Evolutionary conservation across 805 yeast genomes (phyloP), one percentile per base, ranked within the genome.

Genomic region (Kluyveromyces siamensis): DNA sequence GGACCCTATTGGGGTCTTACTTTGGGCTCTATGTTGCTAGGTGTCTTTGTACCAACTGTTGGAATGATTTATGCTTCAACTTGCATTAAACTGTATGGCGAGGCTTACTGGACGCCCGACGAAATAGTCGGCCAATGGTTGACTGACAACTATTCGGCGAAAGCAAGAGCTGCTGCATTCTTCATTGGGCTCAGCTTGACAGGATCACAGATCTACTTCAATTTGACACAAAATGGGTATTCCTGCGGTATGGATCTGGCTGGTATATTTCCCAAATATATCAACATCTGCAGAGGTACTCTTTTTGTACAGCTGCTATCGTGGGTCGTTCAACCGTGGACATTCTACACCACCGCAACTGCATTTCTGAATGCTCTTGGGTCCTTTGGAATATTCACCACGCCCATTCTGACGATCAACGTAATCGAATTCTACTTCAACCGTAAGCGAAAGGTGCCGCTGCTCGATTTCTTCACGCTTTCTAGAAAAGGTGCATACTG

Each of bases 191-290:
- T 66, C 1, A 53, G 63, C 2, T 68, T 68, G 47, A 41, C 63
- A 21, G 50, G 56, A 8, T 65, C 69, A 14, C 72, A 69, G 47
- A 39, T 67, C 5, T 54, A 65, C 7, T 52, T 66, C 42, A 68
- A 69, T 49, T 51, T 62, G 16, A 47, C 65, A 41, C 67, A 60
- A 33, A 66, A 67, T 49, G 70, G 67, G 1, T 56, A 61, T 44
- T 62, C 69, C 16, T 70, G 71, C 35, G 69, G 69, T 14, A 66
- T 66, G 70, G 68, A 62, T 50, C 45, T 66, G 52, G 60, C 67
- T 8, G 63, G 64, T 13, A 38, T 66, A 11, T 56, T 50, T 9
- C 70, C 70, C 17, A 56, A 54, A 47, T 63, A 55, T 36, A 59
- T 67, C 40, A 61, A 63, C 44, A 55, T 64, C 27, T 51, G 53